Evolutionary conservation across 2,329 filamentous ascomycete genomes (phyloP).

Genomic region (Stagonosporopsis tanaceti): DNA sequence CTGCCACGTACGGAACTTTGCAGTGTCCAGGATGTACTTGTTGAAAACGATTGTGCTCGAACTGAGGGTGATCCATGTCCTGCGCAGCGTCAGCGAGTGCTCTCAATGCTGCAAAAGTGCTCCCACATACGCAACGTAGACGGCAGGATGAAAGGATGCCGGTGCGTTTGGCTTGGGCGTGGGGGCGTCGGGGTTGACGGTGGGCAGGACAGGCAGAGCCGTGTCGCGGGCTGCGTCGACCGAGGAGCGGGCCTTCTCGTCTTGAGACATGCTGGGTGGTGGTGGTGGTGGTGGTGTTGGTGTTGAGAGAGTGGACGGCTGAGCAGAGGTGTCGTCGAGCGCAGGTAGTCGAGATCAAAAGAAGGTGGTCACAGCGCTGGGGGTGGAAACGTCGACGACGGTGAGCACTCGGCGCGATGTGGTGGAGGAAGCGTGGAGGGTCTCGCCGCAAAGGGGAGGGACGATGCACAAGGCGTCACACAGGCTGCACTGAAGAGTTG

Average conservation of each 20-base stretch:
- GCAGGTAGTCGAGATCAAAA: constrained; percentile 25
- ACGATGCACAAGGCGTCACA: constrained; percentile 32
- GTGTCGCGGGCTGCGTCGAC: constrained; percentile 75
- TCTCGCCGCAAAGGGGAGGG: constrained; percentile 26
- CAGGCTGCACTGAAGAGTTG: constrained; percentile 38
- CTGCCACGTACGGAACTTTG: constrained; percentile 76
- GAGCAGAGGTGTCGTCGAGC: constrained; percentile 25
- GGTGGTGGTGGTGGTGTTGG: constrained; percentile 29
- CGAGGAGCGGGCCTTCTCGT: constrained; percentile 82
- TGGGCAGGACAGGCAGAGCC: constrained; percentile 73
- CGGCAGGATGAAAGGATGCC: constrained; percentile 74
- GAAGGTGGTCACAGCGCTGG: constrained; percentile 29
- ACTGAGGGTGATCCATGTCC: constrained; percentile 90
- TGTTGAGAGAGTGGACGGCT: constrained; percentile 30
- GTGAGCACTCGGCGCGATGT: constrained; percentile 27
- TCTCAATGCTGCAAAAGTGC: constrained; percentile 48
- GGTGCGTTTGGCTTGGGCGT: constrained; percentile 70
- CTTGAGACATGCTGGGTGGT: constrained; percentile 62
- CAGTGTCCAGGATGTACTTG: constrained; percentile 93
- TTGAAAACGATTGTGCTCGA: constrained; percentile 98
- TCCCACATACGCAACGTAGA: constrained; percentile 75
- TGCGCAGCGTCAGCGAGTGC: constrained; percentile 52
- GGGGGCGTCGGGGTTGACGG: constrained; percentile 77
- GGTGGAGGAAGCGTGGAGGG: constrained; percentile 31
- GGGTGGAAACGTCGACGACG: constrained; percentile 24